phyloP scores from a whole-genome alignment of 148 eudicot genomes.

The Nepenthes mirabilis region DNA sequence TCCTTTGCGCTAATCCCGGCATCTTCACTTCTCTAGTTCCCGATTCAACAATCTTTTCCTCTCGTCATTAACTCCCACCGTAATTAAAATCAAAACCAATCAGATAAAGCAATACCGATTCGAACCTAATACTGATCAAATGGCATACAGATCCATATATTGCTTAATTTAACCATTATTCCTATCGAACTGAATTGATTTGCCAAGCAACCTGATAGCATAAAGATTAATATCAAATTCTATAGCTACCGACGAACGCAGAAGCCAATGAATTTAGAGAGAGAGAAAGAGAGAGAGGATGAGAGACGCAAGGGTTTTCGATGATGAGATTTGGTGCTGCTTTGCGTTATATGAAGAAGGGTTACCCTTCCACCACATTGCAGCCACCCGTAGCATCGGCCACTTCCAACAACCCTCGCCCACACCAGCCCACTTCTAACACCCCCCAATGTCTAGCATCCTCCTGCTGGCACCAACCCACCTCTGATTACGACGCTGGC shows the following conservation, averaged over 20 bases:
- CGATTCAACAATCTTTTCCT: conserved; percentile 18
- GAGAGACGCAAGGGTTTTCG: conserved; percentile 38
- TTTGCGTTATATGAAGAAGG: conserved; percentile 8
- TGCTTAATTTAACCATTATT: background rate
- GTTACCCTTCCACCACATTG: no score
- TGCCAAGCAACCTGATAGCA: conserved; percentile 4
- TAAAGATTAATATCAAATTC: conserved; percentile 4
- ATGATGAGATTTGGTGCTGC: conserved; percentile 42
- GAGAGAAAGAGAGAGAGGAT: conserved; percentile 4
- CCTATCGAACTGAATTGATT: conserved; percentile 4
- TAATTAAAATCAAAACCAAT: background rate
- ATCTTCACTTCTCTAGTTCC: conserved; percentile 26
- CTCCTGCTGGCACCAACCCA: no score
- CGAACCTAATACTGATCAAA: no score
- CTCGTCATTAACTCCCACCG: conserved; percentile 1
- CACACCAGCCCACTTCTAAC: no score
- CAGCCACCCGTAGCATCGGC: no score
- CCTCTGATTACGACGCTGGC: no score
- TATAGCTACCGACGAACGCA: conserved; percentile 2
- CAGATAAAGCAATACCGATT: conserved; percentile 12
- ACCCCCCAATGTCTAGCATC: no score
- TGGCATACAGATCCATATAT: no score
- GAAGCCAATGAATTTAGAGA: conserved; percentile 2
- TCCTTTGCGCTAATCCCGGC: conserved; percentile 60
- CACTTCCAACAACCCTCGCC: no score